Conservation (phyloP, 2,329 filamentous ascomycete species). For the Ophiocordyceps camponoti-leonardi region DNA sequence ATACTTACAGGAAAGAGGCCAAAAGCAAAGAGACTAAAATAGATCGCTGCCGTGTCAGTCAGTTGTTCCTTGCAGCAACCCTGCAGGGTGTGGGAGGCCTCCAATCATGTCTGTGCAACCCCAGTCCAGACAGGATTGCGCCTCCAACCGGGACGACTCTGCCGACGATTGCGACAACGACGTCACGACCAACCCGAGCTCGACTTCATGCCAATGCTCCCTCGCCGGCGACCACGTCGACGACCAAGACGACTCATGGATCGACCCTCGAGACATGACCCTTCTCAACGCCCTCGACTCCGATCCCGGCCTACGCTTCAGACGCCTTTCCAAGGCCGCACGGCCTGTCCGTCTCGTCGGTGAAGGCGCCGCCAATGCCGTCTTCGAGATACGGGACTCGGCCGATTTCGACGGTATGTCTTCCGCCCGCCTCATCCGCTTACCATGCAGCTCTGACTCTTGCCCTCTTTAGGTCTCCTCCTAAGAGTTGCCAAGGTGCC, state of each 20-base stretch:
- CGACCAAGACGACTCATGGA: conserved; percentile 7
- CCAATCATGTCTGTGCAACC: conserved; percentile 12
- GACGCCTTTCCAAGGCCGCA: conserved; percentile 15
- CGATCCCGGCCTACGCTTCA: conserved; percentile 7
- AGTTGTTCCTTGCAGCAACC: conserved; percentile 6
- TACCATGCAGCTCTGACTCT: conserved; percentile 3
- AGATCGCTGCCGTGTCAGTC: not conserved
- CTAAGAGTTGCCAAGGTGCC: conserved; percentile 22
- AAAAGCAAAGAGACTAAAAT: not conserved
- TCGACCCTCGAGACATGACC: conserved; percentile 8
- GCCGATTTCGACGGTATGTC: conserved; percentile 18
- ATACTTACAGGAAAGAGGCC: not conserved
- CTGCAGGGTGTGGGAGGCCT: conserved; percentile 7
- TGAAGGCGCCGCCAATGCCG: conserved; percentile 64
- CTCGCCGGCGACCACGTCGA: not conserved
- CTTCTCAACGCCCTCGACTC: conserved; percentile 6
- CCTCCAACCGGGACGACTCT: conserved; percentile 6
- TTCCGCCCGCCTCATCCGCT: conserved; percentile 2
- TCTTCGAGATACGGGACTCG: conserved; percentile 40
- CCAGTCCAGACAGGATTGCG: conserved; percentile 7
- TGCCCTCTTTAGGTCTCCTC: conserved; percentile 12
- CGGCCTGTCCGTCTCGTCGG: conserved; percentile 26
- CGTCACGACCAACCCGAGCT: conserved; percentile 3
- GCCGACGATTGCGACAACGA: conserved; percentile 4
- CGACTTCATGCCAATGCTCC: conserved; percentile 1